Evolutionary conservation across 768 basidiomycete species (phyloP).

Genomic region (Hypsizygus marmoreus): DNA sequence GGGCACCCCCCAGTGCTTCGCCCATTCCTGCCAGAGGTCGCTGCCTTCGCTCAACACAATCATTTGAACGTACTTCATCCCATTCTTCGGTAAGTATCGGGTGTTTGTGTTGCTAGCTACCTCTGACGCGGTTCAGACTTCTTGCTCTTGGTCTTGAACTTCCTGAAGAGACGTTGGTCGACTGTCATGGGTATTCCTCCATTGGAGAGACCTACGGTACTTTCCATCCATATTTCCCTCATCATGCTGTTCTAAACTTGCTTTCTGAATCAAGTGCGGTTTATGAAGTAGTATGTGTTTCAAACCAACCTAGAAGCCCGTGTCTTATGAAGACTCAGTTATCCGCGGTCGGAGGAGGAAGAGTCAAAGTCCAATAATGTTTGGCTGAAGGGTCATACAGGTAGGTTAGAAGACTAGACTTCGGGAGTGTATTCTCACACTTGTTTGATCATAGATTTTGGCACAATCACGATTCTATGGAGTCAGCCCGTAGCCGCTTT

Average conservation of each 20-base stretch:
- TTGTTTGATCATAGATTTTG: slow-evolving; percentile 33
- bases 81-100: slow-evolving; percentile 30
- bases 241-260: not conserved
- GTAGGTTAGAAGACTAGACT: slow-evolving; percentile 18
- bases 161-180: slow-evolving; percentile 45
- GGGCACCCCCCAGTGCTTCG: slow-evolving; percentile 35
- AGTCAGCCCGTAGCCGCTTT: slow-evolving; percentile 51
- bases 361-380: slow-evolving; percentile 46
- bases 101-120: not conserved
- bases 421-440: not conserved
- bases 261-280: slow-evolving; percentile 32
- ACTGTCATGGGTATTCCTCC: slow-evolving; percentile 37
- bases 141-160: slow-evolving; percentile 47
- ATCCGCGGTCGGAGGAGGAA: slow-evolving; percentile 43
- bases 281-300: slow-evolving; percentile 48
- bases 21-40: slow-evolving; percentile 37
- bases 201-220: slow-evolving; percentile 39
- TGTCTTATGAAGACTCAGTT: slow-evolving; percentile 25
- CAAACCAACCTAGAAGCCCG: not conserved
- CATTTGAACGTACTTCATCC: slow-evolving; percentile 39
- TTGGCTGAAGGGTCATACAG: slow-evolving; percentile 54
- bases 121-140: slow-evolving; percentile 17
- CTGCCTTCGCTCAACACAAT: slow-evolving; percentile 36
- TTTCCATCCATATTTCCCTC: not conserved
- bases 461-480: slow-evolving; percentile 47